These are phyloP conservation scores for Mariannaea sp. DNA, from an alignment of 2,329 filamentous ascomycete species.

Conservation along the genomic window DNA sequence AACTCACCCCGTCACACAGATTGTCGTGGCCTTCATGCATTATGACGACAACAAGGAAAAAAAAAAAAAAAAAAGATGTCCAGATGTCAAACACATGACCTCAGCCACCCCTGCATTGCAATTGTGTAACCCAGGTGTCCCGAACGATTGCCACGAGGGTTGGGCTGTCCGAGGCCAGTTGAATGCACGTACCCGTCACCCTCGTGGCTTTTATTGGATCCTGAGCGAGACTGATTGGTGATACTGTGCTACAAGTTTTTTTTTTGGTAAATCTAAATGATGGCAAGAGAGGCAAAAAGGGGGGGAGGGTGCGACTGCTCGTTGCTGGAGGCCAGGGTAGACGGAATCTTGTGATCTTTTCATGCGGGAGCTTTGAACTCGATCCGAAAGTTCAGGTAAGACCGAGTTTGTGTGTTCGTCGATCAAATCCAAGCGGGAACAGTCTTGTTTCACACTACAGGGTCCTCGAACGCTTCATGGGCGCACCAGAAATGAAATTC, in stretches of 20 bases:
- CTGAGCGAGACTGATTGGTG: background rate
- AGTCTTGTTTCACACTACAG: too few species aligned
- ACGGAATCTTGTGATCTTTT: slow-evolving; percentile 15
- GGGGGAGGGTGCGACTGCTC: background rate
- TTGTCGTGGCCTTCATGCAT: too few species aligned
- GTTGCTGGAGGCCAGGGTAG: background rate
- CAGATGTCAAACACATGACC: background rate
- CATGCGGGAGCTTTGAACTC: slow-evolving; percentile 5
- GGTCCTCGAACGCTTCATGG: too few species aligned
- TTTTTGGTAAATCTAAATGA: too few species aligned
- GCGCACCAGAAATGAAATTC: too few species aligned
- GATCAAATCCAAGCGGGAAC: background rate
- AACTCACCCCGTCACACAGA: too few species aligned
- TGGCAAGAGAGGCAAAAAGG: background rate
- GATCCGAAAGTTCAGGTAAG: slow-evolving; percentile 1
- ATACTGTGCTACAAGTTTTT: slow-evolving; percentile 3
- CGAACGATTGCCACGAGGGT: background rate
- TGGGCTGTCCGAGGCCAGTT: background rate
- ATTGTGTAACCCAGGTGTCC: background rate
- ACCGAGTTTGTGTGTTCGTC: background rate
- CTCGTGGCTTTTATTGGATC: slow-evolving; percentile 5
- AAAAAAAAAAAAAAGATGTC: too few species aligned
- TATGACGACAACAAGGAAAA: too few species aligned
- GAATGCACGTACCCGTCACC: background rate
- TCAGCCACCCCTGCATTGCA: background rate